phyloP scores from a whole-genome alignment of 805 yeast species.

The Nakazawaea ambrosiae region DNA sequence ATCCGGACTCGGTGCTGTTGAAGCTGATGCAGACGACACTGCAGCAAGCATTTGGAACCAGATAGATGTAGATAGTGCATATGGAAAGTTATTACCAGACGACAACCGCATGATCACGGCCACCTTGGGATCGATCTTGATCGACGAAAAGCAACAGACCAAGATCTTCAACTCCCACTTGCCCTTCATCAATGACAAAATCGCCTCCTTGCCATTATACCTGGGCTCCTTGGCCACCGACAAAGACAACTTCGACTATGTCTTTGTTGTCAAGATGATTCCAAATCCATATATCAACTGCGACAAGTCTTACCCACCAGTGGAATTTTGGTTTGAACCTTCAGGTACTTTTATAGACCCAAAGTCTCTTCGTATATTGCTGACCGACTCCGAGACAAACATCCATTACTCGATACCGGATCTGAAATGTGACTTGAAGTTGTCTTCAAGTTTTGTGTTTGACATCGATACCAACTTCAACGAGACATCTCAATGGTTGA shows the following conservation, averaged over 20 bases:
- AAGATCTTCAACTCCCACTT: constrained; percentile 8
- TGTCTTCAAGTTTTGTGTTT: background rate
- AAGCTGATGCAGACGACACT: background rate
- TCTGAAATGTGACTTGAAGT: constrained; percentile 6
- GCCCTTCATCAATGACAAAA: constrained; percentile 7
- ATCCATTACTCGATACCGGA: constrained; percentile 5
- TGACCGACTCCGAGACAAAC: constrained; percentile 1
- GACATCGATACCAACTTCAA: constrained; percentile 10
- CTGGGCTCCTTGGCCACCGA: constrained; percentile 9
- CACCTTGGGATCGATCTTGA: constrained; percentile 3
- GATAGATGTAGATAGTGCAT: background rate
- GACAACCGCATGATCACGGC: constrained; percentile 2
- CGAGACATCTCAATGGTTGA: constrained; percentile 24
- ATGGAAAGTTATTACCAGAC: background rate
- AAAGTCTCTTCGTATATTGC: constrained; percentile 2
- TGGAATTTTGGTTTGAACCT: constrained; percentile 25
- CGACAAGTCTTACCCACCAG: constrained; percentile 19
- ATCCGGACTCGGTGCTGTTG: background rate
- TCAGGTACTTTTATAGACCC: constrained; percentile 11
- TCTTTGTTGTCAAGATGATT: constrained; percentile 22
- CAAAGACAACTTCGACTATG: constrained; percentile 17
- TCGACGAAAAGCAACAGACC: background rate
- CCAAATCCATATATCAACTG: constrained; percentile 24
- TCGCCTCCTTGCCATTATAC: constrained; percentile 5
- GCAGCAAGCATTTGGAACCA: background rate